phyloP scores from a whole-genome alignment of 2,329 filamentous ascomycete genomes.

The Calonectria leucothoes region DNA sequence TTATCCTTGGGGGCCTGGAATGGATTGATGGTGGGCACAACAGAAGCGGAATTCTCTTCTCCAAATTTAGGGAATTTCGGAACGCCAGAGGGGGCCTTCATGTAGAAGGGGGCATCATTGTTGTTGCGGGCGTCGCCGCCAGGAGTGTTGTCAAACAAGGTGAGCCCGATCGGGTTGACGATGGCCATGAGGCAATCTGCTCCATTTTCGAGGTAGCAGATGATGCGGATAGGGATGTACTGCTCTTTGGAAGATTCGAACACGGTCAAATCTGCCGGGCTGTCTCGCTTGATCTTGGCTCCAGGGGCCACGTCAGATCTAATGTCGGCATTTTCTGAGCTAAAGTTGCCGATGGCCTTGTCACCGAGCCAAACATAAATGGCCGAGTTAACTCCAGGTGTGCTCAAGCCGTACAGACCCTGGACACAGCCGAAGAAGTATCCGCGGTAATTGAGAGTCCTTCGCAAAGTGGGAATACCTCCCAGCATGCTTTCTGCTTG shows the following conservation, averaged over 20 bases:
- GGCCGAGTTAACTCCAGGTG: not conserved
- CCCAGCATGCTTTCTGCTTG: not conserved
- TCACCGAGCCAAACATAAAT: conserved; percentile 7
- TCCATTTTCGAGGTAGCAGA: conserved; percentile 7
- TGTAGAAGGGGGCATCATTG: not conserved
- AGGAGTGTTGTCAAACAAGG: not conserved
- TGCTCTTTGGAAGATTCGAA: not conserved
- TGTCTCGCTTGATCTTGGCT: not conserved
- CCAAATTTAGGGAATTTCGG: not conserved
- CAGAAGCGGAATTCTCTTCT: not conserved
- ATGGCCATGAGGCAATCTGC: not conserved
- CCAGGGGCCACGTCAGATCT: not conserved
- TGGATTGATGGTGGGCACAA: not conserved
- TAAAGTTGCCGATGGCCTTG: not conserved
- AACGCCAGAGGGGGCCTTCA: not conserved
- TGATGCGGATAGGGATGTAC: not conserved
- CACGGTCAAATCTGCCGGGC: not conserved
- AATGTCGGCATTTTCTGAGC: not conserved
- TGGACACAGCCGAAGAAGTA: not conserved
- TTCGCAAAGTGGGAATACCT: not conserved
- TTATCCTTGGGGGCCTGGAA: not conserved
- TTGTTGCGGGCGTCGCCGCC: not conserved
- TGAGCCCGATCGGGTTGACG: not conserved
- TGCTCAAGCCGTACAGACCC: not conserved
- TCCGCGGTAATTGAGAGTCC: not conserved